These are phyloP conservation scores for Hydrangea macrophylla DNA, from an alignment of 148 eudicot species.

Conservation along the genomic window DNA sequence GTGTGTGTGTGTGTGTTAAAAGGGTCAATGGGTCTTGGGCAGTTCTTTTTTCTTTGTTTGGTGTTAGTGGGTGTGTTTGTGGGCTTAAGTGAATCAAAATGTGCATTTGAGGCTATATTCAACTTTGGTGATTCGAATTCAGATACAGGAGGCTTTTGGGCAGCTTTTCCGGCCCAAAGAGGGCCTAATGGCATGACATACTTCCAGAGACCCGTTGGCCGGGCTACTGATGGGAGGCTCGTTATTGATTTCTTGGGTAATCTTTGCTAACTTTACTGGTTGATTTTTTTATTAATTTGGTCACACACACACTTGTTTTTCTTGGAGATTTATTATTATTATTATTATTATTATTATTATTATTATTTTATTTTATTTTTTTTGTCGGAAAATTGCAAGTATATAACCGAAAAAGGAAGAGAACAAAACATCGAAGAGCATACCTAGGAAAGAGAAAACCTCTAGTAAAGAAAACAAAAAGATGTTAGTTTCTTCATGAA, in stretches of 20 bases:
- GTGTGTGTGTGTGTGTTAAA: not conserved
- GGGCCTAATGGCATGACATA: conserved; percentile 70
- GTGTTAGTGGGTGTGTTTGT: conserved; percentile 13
- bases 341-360: too few species aligned
- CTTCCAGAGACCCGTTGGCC: conserved; percentile 65
- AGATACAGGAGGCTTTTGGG: conserved; percentile 78
- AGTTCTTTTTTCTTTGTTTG: conserved; percentile 16
- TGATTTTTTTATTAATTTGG: too few species aligned
- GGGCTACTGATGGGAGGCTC: conserved; percentile 80
- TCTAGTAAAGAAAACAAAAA: too few species aligned
- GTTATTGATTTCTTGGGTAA: conserved; percentile 80
- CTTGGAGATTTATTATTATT: too few species aligned
- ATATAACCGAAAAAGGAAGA: too few species aligned
- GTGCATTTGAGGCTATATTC: conserved; percentile 70
- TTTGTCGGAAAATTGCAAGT: too few species aligned
- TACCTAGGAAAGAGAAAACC: too few species aligned
- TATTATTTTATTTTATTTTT: too few species aligned
- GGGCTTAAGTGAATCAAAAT: conserved; percentile 34
- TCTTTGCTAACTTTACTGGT: not conserved
- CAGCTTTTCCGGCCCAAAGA: conserved; percentile 61
- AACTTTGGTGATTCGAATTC: conserved; percentile 90
- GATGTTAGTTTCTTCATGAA: too few species aligned
- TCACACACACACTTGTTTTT: too few species aligned
- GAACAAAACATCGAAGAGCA: too few species aligned
- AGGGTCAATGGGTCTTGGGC: too few species aligned